Percentiles rank a stretch among this genome's conserved stretches.
Conservation (phyloP, 495 filamentous ascomycete genomes). For the Letharia columbiana region DNA sequence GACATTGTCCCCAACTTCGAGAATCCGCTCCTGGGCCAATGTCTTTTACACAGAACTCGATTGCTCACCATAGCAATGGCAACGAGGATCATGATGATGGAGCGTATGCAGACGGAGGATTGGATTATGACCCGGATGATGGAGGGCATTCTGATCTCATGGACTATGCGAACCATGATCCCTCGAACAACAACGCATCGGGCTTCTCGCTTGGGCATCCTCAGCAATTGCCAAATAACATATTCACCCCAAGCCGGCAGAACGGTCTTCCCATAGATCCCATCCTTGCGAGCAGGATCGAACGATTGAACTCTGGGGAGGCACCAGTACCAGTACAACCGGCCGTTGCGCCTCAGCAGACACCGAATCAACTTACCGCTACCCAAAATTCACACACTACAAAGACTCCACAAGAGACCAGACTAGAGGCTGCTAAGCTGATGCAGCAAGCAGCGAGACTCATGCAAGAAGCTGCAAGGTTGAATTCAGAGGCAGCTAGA, state of each 20-base stretch:
- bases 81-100: conserved; percentile 13
- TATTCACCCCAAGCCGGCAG: neutral
- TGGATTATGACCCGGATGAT: conserved; percentile 10
- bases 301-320: conserved; percentile 13
- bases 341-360: conserved; percentile 6
- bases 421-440: conserved; percentile 22
- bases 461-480: conserved; percentile 24
- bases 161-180: conserved; percentile 13
- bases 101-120: conserved; percentile 15
- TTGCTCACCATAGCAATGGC: conserved; percentile 17
- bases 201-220: conserved; percentile 11
- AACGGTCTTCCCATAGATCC: conserved; percentile 9
- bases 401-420: conserved; percentile 21
- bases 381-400: neutral
- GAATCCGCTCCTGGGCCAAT: conserved; percentile 10
- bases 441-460: conserved; percentile 26
- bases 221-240: conserved; percentile 6
- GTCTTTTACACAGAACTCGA: conserved; percentile 27
- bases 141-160: conserved; percentile 6
- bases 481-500: conserved; percentile 26
- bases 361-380: neutral
- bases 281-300: conserved; percentile 3
- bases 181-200: neutral
- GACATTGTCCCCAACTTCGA: conserved; percentile 24
- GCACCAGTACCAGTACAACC: conserved; percentile 10